Evolutionary conservation across 2,329 filamentous ascomycete species (phyloP), one percentile per base, ranked within the genome.

Genomic region (Stenocarpella maydis): DNA sequence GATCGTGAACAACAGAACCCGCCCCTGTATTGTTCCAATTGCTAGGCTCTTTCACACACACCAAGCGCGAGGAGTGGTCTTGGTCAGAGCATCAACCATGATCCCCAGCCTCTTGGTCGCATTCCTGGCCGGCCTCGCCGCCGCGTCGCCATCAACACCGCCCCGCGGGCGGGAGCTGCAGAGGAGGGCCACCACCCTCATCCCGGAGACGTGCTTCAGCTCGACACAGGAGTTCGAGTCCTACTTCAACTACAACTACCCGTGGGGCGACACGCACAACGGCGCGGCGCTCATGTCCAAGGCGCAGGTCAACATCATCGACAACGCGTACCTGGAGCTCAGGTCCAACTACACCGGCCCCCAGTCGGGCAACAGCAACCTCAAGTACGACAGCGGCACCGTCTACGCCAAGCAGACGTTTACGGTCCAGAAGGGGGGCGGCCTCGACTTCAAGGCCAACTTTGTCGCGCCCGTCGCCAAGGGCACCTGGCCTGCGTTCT

Each of bases 401-500:
- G 75, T 82, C 67, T 72, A 76, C 65, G 79, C 79, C 60, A 79
- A 78, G 71, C 76, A 80, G 66, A 75, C 78, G 67, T 81, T 82
- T 71, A 80, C 74, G 28, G 80, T 81, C 52, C 68, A 75, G 49
- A 69, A 70, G 1, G 77, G 77, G 54, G 80, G 79, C 10, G 80
- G 80, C 2, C 80, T 79, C 67, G 80, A 82, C 71, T 81, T 81
- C 72, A 71, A 71, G 28, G 80, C 78, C 54, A 78, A 81, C 68
- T 78, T 82, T 67, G 76, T 75, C 67, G 80, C 80, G 9, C 78
- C 80, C 26, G 80, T 80, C 0, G 76, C 74, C 0, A 77, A 79
- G 72, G 80, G 83, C 15, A 86, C 84, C 0, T 87, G 86, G 86
- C 85, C 86, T 0, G 86, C 86, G 0, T 87, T 87, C 73, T 88